Percentiles rank a stretch among this genome's conserved stretches.
phyloP scores from a whole-genome alignment of 1,139 yeast genomes.

The Hyphopichia pseudoburtonii region DNA sequence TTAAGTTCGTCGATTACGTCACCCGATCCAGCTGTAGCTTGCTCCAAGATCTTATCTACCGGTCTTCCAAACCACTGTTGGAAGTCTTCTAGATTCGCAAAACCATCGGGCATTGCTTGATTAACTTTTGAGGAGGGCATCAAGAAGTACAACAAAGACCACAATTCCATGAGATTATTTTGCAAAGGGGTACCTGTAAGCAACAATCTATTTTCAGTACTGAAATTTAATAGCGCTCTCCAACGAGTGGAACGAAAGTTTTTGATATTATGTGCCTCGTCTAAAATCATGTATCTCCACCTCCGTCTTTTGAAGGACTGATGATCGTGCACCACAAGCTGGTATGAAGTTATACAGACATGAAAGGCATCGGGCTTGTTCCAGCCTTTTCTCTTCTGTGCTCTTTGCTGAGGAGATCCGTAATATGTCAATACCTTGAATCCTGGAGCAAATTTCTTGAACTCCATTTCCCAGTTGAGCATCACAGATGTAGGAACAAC shows the following conservation, averaged over 20 bases:
- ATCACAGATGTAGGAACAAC: constrained; percentile 98
- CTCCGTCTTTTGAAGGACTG: constrained; percentile 86
- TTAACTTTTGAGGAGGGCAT: constrained; percentile 86
- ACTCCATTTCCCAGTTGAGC: constrained; percentile 99
- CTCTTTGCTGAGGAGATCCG: constrained; percentile 97
- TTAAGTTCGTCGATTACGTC: constrained; percentile 45
- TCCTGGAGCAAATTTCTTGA: constrained; percentile 97
- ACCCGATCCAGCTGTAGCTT: constrained; percentile 50
- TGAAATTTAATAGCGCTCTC: constrained; percentile 93
- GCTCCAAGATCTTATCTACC: constrained; percentile 86
- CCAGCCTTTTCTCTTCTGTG: constrained; percentile 96
- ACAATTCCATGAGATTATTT: constrained; percentile 85
- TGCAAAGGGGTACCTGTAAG: constrained; percentile 96
- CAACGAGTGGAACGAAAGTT: constrained; percentile 95
- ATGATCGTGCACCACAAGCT: constrained; percentile 94
- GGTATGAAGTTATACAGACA: constrained; percentile 95
- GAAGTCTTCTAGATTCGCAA: constrained; percentile 92
- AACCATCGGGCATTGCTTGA: constrained; percentile 87
- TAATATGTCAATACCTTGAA: constrained; percentile 93
- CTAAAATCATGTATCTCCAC: constrained; percentile 96
- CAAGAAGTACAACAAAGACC: constrained; percentile 89
- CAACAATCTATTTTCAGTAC: constrained; percentile 81
- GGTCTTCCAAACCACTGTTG: constrained; percentile 99
- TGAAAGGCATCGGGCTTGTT: constrained; percentile 94
- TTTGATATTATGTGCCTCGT: constrained; percentile 97